These are phyloP conservation scores for Amanita molliuscula DNA, from an alignment of 768 basidiomycete species.

Conservation along the genomic window DNA sequence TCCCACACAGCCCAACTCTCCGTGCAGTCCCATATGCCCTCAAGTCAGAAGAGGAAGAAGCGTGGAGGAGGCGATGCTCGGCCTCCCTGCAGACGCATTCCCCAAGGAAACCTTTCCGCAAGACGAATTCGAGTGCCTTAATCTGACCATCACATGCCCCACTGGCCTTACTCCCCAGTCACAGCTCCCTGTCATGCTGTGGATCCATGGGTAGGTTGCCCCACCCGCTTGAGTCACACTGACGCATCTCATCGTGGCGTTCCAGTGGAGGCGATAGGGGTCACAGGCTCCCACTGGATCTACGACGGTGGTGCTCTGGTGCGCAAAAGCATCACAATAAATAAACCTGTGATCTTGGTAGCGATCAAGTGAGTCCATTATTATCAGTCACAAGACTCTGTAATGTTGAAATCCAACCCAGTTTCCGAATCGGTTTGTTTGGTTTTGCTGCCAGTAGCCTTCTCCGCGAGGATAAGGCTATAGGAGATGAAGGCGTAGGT, in stretches of 20 bases:
- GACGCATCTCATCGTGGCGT: conserved; percentile 7
- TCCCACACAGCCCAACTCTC: conserved; percentile 1
- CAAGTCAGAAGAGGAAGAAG: conserved; percentile 36
- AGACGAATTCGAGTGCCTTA: conserved; percentile 73
- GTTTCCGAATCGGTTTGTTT: conserved; percentile 69
- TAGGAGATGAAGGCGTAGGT: conserved; percentile 62
- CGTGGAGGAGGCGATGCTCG: conserved; percentile 54
- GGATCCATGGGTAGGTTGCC: conserved; percentile 69
- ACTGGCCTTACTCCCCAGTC: conserved; percentile 42
- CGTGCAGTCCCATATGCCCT: conserved; percentile 61
- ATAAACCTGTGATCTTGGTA: conserved; percentile 61
- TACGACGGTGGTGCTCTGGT: conserved; percentile 69
- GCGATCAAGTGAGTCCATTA: conserved; percentile 54
- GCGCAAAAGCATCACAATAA: conserved; percentile 48
- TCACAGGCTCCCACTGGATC: conserved; percentile 66
- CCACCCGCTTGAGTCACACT: conserved; percentile 2
- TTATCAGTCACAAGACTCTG: neutral
- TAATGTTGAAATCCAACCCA: conserved; percentile 14
- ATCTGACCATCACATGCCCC: conserved; percentile 73
- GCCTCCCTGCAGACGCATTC: conserved; percentile 39
- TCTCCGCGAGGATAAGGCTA: conserved; percentile 50
- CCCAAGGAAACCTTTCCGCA: conserved; percentile 48
- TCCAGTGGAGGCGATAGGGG: conserved; percentile 63
- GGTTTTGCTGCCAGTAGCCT: conserved; percentile 64
- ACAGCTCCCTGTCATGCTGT: conserved; percentile 67